phyloP scores from a whole-genome alignment of 768 basidiomycete genomes.

The Pleurotus giganteus region DNA sequence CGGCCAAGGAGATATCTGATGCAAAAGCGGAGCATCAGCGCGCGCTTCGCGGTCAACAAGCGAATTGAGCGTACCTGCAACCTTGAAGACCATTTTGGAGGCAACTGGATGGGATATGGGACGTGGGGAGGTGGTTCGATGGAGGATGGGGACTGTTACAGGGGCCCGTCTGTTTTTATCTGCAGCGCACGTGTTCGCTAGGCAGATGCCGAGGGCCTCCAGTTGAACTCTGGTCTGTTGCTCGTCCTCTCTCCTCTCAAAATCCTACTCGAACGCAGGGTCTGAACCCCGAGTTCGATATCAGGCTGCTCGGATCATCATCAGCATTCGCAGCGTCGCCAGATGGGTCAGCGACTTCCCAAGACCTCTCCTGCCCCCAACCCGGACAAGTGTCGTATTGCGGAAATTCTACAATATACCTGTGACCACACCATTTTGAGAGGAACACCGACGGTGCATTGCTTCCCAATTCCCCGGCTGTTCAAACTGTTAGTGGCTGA shows the following conservation, averaged over 20 bases:
- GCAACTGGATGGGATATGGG: background rate
- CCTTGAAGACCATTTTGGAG: constrained; percentile 80
- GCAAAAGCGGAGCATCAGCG: constrained; percentile 13
- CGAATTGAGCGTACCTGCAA: constrained; percentile 61
- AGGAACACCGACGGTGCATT: constrained; percentile 42
- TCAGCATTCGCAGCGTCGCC: background rate
- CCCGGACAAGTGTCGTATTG: constrained; percentile 49
- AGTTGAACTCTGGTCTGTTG: constrained; percentile 7
- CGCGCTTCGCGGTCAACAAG: background rate
- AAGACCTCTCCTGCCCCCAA: background rate
- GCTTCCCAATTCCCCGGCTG: constrained; percentile 73
- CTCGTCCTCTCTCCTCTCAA: background rate
- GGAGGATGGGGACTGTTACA: constrained; percentile 22
- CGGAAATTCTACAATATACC: constrained; percentile 71
- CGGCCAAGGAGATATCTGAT: constrained; percentile 91
- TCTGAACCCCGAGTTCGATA: constrained; percentile 9
- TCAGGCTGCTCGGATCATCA: background rate
- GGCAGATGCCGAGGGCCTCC: constrained; percentile 4
- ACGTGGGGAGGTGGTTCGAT: constrained; percentile 13
- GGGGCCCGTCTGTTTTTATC: constrained; percentile 9
- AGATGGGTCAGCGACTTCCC: background rate
- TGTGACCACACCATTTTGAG: constrained; percentile 37
- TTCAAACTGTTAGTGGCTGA: constrained; percentile 58
- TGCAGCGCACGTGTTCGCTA: constrained; percentile 5
- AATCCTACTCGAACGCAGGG: background rate